Conservation (phyloP, 106 monocot species). For the Dendrobium huoshanense region DNA sequence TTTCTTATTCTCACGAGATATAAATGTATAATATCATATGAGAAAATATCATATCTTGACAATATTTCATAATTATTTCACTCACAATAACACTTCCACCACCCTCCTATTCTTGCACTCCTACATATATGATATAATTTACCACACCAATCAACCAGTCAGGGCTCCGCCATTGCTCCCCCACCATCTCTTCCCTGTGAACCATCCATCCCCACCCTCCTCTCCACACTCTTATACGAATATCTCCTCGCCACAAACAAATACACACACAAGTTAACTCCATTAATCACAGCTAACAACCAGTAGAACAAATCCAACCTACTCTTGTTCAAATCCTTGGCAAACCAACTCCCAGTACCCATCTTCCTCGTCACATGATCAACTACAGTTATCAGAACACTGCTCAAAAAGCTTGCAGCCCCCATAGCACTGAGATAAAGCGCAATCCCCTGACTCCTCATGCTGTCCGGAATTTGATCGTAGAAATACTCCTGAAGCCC, state of each 20-base stretch:
- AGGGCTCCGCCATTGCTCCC: not conserved
- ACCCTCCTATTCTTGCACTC: too few relatives aligned
- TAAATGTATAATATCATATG: too few relatives aligned
- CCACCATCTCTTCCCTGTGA: not conserved
- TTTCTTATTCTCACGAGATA: too few relatives aligned
- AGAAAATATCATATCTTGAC: too few relatives aligned
- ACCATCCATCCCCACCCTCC: slow-evolving; percentile 12
- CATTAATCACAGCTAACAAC: slow-evolving; percentile 24
- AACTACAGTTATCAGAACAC: slow-evolving; percentile 41
- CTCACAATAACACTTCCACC: too few relatives aligned
- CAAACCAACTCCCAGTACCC: slow-evolving; percentile 42
- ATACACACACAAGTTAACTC: slow-evolving; percentile 29
- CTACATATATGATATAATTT: too few relatives aligned
- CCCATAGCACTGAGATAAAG: slow-evolving; percentile 69
- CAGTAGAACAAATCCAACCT: slow-evolving; percentile 49
- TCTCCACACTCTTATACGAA: slow-evolving; percentile 46
- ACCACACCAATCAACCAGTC: not conserved
- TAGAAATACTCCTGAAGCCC: slow-evolving; percentile 87
- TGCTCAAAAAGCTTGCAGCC: slow-evolving; percentile 51
- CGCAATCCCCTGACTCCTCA: slow-evolving; percentile 75
- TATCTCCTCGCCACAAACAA: slow-evolving; percentile 36
- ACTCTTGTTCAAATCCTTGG: slow-evolving; percentile 44
- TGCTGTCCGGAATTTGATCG: slow-evolving; percentile 69
- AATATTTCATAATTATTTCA: too few relatives aligned
- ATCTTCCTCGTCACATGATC: slow-evolving; percentile 26